Percentiles rank a stretch among this genome's conserved stretches.
Evolutionary conservation across 2,329 filamentous ascomycete genomes (phyloP).

Genomic region (Pseudogymnoascus sp.): DNA sequence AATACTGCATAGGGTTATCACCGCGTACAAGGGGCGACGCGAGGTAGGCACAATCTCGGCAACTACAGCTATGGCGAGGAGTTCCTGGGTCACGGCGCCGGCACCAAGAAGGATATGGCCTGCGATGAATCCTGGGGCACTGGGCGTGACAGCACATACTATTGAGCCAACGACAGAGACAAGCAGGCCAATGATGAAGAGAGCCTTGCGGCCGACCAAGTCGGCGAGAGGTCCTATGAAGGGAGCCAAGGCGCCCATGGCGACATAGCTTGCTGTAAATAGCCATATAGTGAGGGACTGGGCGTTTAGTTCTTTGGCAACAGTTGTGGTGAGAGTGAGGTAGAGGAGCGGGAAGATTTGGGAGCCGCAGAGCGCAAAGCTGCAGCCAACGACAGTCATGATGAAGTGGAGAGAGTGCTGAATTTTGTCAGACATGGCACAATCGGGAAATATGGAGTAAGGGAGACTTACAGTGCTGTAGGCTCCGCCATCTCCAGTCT

Average conservation of each 20-base stretch:
- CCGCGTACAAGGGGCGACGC: constrained; percentile 8
- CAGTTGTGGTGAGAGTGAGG: not conserved
- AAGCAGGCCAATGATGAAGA: constrained; percentile 13
- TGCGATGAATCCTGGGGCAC: constrained; percentile 13
- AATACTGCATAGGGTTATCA: constrained; percentile 4
- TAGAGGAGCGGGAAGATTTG: constrained; percentile 9
- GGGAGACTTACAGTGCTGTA: not conserved
- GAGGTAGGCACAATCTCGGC: constrained; percentile 10
- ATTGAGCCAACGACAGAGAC: constrained; percentile 14
- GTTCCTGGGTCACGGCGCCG: constrained; percentile 9
- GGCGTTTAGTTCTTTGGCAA: constrained; percentile 7
- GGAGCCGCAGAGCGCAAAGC: constrained; percentile 11
- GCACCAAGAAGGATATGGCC: constrained; percentile 8
- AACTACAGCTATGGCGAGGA: constrained; percentile 10
- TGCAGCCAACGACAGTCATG: constrained; percentile 13
- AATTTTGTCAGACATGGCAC: not conserved
- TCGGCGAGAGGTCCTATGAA: constrained; percentile 18
- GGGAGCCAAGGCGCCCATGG: constrained; percentile 15
- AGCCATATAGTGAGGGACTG: constrained; percentile 16
- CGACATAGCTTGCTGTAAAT: constrained; percentile 13
- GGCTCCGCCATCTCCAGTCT: constrained; percentile 1
- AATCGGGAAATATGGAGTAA: not conserved
- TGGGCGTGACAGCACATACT: constrained; percentile 15
- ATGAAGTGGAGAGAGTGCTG: constrained; percentile 1
- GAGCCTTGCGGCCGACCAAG: constrained; percentile 15